Base-by-base conservation (phyloP, 768 basidiomycete genomes). In the Boletus barrowsii region DNA sequence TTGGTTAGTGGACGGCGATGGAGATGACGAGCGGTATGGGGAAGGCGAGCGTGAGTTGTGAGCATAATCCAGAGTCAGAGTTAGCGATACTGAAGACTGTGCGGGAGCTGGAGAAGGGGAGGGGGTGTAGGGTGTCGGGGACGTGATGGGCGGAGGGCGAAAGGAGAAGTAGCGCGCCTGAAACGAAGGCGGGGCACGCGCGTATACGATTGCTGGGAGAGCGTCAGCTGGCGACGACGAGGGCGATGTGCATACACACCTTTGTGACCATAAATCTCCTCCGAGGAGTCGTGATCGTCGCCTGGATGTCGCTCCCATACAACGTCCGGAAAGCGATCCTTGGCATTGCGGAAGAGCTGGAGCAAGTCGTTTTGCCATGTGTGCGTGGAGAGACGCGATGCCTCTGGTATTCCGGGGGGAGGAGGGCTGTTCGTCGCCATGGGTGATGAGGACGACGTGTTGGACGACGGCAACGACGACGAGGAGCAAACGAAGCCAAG, bases 281-380 rank as follows among this genome's bases (percentile, higher is more conserved):
- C 84, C 4, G 65, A 61, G 29, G 72, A 62, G 60, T 88, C 83
- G 53, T 79, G 79, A 47, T 72, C 64, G 50, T 71, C 75, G 55
- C 78, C 77, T 47, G 80, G 79, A 32, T 82, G 83, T 18, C 87
- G 76, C 68, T 86, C 84, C 95, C 96, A 98, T n/a, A 92, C 84
- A 47, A 98, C 93, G 73, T 98, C 96, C n/a, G 90, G 88, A 65
- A 94, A 98, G 53, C 92, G 80, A 57, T 95, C 90, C 71, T 89
- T 89, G n/a, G 93, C 88, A 49, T 85, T 78, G 59, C 80, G 79
- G 70, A 93, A 95, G 39, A 98, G 80, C 7, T 77, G 64, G 53
- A 83, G 79, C 5, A 98, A 80, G 73, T 98, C 87, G n/a, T 70
- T 68, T 62, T 91, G 87, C 95, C 95, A 98, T 17, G 75, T 72